These are phyloP conservation scores for Backusella morwellensis DNA, from an alignment of 192 early-diverging fungal species.

Conservation along the genomic window DNA sequence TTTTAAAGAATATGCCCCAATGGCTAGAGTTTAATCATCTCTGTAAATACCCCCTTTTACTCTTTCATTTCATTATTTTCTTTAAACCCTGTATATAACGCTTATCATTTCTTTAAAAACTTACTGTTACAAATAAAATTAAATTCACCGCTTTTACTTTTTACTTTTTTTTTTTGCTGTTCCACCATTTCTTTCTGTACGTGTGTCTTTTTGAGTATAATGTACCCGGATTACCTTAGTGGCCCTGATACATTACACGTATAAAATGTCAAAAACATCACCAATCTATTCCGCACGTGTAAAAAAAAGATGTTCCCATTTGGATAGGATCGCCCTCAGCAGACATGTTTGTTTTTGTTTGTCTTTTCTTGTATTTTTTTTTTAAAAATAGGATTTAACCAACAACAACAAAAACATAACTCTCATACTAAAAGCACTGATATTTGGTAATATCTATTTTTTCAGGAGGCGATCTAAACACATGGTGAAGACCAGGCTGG, in stretches of 20 bases:
- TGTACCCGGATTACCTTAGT: neutral
- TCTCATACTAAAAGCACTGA: neutral
- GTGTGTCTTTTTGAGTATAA: neutral
- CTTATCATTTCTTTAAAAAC: neutral
- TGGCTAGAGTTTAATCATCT: conserved; percentile 16
- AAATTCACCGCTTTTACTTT: neutral
- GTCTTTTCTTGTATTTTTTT: neutral
- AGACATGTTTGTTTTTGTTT: neutral
- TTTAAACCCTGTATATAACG: neutral
- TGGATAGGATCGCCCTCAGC: neutral
- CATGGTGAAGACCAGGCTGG: neutral
- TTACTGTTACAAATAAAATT: neutral
- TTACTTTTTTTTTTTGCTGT: neutral
- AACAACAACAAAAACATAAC: neutral
- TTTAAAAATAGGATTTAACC: neutral
- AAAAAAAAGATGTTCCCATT: neutral
- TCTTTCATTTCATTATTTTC: neutral
- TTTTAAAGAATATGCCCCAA: conserved; percentile 20
- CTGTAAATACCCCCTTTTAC: neutral
- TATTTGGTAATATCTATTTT: neutral
- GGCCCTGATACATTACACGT: neutral
- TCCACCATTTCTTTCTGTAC: neutral
- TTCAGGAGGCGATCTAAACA: conserved; percentile 1
- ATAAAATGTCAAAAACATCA: neutral
- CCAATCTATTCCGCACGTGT: neutral